Base-by-base conservation (phyloP, 2,329 filamentous ascomycete genomes). In the Endocalyx cinctus region DNA sequence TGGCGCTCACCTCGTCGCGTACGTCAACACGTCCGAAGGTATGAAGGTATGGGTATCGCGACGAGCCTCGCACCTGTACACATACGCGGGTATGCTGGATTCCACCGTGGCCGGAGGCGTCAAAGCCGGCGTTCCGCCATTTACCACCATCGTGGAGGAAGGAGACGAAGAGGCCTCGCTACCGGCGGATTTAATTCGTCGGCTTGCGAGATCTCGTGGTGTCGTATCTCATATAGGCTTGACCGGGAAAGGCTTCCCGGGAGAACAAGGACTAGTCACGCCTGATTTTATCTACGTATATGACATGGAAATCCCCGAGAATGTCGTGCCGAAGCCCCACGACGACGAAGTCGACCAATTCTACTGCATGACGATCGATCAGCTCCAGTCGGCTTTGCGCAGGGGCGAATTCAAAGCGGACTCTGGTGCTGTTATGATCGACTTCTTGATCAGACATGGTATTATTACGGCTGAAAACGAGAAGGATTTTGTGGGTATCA, bases 261-360 rank as follows among this genome's bases (percentile, higher is more conserved):
- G 79, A 2, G 82, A 86, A 58, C 74, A 68, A 7, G 74, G 74
- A 1, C 48, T 65, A 3, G 38, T 59, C 6, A 47, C 48, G 18
- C 57, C 58, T 10, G 48, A 47, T n/a, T 55, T 69, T 3, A 51
- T 70, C 17, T 90, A 87, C 55, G 69, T 87, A 5, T 92, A 87
- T 58, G 87, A 94, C 49, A 60, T 92, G 27, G 78, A 86, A 56
- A 63, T 94, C 13, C 58, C 63, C 0, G 38, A 41, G 18, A 70
- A 72, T 26, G 68, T 83, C 4, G 56, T 77, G 18, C 83, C 80
- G 0, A 73, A 69, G 43, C 85, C 86, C 0, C 71, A 77, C 10
- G 87, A 94, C 52, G 78, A 80, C 17, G 87, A 94, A 61, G 87
- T 94, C 1, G 78, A 85, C 39, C 74, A 76, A 40, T 94, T 94